These are phyloP conservation scores for Agrocybe chaxingu DNA, from an alignment of 768 basidiomycete species.

Conservation along the genomic window DNA sequence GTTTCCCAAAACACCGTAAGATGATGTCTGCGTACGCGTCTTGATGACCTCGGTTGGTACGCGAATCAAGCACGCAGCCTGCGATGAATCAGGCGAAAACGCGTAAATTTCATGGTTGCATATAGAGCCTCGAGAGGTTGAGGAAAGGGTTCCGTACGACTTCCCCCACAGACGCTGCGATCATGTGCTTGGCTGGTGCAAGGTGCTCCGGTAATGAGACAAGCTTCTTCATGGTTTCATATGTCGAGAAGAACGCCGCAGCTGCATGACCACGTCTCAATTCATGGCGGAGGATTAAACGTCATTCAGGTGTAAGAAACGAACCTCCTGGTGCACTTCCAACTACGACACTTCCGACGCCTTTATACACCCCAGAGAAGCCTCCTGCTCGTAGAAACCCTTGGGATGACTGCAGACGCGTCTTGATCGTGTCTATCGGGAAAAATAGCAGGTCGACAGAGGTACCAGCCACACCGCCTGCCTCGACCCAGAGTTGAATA, in stretches of 20 bases:
- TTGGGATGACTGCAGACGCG: conserved; percentile 83
- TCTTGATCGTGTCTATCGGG: conserved; percentile 96
- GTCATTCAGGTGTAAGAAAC: not conserved
- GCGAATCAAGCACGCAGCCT: conserved; percentile 88
- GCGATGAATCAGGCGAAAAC: conserved; percentile 9
- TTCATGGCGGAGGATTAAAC: not conserved
- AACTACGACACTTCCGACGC: conserved; percentile 89
- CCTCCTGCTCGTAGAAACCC: conserved; percentile 88
- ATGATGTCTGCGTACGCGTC: conserved; percentile 84
- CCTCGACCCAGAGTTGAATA: conserved; percentile 13
- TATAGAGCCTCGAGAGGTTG: conserved; percentile 47
- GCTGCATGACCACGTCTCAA: conserved; percentile 45
- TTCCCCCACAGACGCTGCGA: conserved; percentile 60
- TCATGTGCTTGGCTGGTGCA: conserved; percentile 56
- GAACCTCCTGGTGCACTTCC: conserved; percentile 95
- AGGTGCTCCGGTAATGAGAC: conserved; percentile 62
- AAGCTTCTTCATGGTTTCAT: conserved; percentile 82
- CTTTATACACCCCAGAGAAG: conserved; percentile 88
- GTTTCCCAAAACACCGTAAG: conserved; percentile 52
- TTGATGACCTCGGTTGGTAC: conserved; percentile 98
- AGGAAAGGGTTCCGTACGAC: conserved; percentile 48
- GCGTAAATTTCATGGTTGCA: conserved; percentile 13
- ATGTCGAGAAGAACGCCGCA: conserved; percentile 92
- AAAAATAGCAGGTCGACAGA: conserved; percentile 95
- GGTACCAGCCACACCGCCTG: conserved; percentile 86